These are phyloP conservation scores for Cyclotella atomus DNA, from an alignment of 108 stramenopile species.

Conservation along the genomic window DNA sequence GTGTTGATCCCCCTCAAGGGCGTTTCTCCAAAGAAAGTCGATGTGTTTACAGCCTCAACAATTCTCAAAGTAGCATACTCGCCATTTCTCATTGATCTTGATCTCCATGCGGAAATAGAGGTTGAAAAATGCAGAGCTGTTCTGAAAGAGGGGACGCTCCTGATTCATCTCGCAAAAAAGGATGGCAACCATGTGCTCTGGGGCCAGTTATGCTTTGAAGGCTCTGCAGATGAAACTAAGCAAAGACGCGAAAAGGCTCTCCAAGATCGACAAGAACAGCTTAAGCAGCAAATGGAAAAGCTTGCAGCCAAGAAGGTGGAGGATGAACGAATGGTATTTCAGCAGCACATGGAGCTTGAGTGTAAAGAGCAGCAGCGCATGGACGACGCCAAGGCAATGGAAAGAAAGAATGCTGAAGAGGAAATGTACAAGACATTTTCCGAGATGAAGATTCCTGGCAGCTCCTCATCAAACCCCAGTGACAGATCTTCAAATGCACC, in stretches of 20 bases:
- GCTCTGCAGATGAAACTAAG: constrained; percentile 25
- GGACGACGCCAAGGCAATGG: constrained; percentile 44
- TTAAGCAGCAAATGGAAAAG: constrained; percentile 20
- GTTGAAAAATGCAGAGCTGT: constrained; percentile 43
- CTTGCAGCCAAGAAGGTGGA: constrained; percentile 3
- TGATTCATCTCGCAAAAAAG: constrained; percentile 44
- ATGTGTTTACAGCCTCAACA: constrained; percentile 25
- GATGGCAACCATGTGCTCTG: constrained; percentile 11
- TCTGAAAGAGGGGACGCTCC: constrained; percentile 53
- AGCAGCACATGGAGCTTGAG: constrained; percentile 18
- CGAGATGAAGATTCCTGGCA: constrained; percentile 17
- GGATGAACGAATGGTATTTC: constrained; percentile 20
- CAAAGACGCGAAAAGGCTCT: constrained; percentile 28
- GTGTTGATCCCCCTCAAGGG: constrained; percentile 44
- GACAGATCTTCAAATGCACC: too few species aligned
- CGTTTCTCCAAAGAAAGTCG: constrained; percentile 42
- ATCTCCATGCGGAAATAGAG: constrained; percentile 44
- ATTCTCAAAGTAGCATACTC: constrained; percentile 39
- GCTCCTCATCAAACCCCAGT: background rate
- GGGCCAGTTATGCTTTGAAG: constrained; percentile 44
- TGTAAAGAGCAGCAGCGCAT: constrained; percentile 41
- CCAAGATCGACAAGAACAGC: constrained; percentile 27
- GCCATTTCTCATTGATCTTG: constrained; percentile 42
- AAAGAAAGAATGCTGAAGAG: constrained; percentile 58
- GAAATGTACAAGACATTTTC: constrained; percentile 52